phyloP scores from a whole-genome alignment of 768 basidiomycete species.

The Tricholoma matsutake region DNA sequence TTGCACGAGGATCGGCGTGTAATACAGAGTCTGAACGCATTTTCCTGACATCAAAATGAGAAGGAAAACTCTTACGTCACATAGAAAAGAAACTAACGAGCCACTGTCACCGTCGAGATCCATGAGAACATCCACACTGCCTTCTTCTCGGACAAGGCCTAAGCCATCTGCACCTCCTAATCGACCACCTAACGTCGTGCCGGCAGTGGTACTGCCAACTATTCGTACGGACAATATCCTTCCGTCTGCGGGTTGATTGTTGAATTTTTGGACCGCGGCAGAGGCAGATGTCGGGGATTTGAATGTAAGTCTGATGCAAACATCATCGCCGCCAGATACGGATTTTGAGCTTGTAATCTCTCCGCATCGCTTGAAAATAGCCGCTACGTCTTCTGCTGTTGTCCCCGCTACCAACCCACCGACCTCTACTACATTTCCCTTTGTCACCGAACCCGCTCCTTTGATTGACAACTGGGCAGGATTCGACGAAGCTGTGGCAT shows the following conservation, averaged over 20 bases:
- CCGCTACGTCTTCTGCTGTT: conserved; percentile 78
- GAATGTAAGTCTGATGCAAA: conserved; percentile 71
- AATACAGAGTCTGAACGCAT: conserved; percentile 81
- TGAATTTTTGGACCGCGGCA: conserved; percentile 68
- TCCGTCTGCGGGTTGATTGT: conserved; percentile 82
- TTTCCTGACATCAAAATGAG: conserved; percentile 51
- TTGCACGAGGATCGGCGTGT: conserved; percentile 58
- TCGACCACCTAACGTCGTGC: conserved; percentile 53
- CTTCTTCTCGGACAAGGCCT: conserved; percentile 50
- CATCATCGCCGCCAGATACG: conserved; percentile 33
- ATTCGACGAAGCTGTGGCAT: conserved; percentile 42
- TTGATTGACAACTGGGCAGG: conserved; percentile 54
- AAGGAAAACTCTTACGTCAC: not conserved
- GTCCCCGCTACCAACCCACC: conserved; percentile 72
- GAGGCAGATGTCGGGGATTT: conserved; percentile 59
- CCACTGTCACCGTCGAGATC: conserved; percentile 39
- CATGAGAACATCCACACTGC: conserved; percentile 63
- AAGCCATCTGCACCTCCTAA: conserved; percentile 52
- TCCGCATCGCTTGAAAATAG: conserved; percentile 82
- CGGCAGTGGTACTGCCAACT: conserved; percentile 50
- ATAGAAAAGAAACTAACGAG: conserved; percentile 47
- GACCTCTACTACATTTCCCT: conserved; percentile 73
- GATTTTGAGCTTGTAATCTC: conserved; percentile 50
- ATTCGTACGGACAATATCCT: conserved; percentile 64
- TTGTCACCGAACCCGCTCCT: conserved; percentile 50